phyloP scores from a whole-genome alignment of 352 stramenopile species.

The Globisporangium barbulae region DNA sequence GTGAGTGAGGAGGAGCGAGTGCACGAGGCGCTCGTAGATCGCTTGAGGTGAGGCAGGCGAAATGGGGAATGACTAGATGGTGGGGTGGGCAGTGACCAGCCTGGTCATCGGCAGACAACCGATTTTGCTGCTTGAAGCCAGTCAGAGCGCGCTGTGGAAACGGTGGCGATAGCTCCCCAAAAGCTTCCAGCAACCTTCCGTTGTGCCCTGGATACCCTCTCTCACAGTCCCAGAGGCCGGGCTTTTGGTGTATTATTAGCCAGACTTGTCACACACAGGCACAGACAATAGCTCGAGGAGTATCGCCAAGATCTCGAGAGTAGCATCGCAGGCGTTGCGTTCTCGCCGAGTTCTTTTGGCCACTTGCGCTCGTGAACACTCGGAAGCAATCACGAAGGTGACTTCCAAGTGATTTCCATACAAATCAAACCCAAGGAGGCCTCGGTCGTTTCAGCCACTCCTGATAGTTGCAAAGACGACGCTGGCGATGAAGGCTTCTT shows the following conservation, averaged over 20 bases:
- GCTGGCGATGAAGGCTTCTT: no score
- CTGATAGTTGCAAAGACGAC: not conserved
- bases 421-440: no score
- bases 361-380: not conserved
- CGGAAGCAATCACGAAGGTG: not conserved
- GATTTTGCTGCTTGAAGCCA: not conserved
- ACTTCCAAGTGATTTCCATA: no score
- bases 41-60: constrained; percentile 10
- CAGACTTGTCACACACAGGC: not conserved
- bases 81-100: no score
- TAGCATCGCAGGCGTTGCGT: not conserved
- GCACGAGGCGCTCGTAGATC: constrained; percentile 10
- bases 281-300: not conserved
- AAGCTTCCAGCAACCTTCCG: constrained; percentile 3
- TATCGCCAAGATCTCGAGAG: not conserved
- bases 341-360: not conserved
- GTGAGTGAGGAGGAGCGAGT: not conserved
- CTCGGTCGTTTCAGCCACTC: not conserved
- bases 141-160: not conserved
- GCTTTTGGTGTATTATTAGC: constrained; percentile 1
- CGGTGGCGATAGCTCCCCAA: not conserved
- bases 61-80: constrained; percentile 11
- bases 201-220: not conserved
- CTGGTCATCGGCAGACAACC: no score
- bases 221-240: not conserved